Conservation (phyloP, 768 basidiomycete species). For the Amyloporia xantha region DNA sequence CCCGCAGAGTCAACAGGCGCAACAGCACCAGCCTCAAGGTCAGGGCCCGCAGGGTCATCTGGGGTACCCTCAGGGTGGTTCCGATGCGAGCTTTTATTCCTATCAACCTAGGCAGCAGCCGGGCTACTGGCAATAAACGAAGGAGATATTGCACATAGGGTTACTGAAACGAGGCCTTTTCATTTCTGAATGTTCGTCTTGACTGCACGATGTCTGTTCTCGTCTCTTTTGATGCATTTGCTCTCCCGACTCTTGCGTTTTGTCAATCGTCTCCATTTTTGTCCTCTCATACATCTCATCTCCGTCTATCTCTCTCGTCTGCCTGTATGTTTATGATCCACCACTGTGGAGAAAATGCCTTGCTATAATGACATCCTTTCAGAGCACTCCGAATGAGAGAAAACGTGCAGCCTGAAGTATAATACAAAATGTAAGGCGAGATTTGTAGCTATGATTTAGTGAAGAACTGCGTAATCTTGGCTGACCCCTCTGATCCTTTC, state of each 20-base stretch:
- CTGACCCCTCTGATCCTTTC: conserved; percentile 5
- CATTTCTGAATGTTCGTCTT: conserved; percentile 1
- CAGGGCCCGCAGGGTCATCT: conserved; percentile 48
- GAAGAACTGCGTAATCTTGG: conserved; percentile 19
- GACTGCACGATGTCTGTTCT: conserved; percentile 1
- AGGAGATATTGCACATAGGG: background rate
- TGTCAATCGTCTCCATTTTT: conserved; percentile 8
- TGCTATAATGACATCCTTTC: background rate
- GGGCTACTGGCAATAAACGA: conserved; percentile 42
- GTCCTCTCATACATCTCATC: conserved; percentile 10
- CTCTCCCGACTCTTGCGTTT: background rate
- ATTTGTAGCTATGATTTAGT: conserved; percentile 5
- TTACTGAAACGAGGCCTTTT: too few relatives aligned
- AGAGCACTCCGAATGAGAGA: too few relatives aligned
- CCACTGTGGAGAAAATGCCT: background rate
- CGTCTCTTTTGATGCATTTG: conserved; percentile 5
- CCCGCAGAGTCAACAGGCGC: conserved; percentile 45
- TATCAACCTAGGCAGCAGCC: conserved; percentile 69
- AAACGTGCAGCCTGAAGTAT: background rate
- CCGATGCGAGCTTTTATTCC: conserved; percentile 63
- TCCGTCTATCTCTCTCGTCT: conserved; percentile 16
- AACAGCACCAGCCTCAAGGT: conserved; percentile 32
- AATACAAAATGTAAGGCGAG: background rate
- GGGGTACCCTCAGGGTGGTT: conserved; percentile 57
- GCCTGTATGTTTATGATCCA: conserved; percentile 22